Percentiles rank a stretch among this genome's conserved stretches.
Conservation (phyloP, 257 asterid genomes). For the Eustoma russellianum region DNA sequence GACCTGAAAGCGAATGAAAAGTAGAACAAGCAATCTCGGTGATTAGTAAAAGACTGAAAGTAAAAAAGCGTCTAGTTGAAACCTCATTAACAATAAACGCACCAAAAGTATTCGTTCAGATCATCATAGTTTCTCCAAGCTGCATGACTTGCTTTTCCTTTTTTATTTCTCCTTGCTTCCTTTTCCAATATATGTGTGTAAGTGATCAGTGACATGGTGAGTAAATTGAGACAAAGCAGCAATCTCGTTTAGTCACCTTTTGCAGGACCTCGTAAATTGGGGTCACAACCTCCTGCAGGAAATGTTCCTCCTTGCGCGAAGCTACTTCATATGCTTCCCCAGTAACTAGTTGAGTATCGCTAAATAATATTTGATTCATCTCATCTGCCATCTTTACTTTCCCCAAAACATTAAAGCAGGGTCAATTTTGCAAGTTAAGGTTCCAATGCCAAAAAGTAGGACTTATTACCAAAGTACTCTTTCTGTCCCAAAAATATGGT, state of each 20-base stretch:
- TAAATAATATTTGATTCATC: constrained; percentile 50
- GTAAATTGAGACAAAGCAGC: neutral
- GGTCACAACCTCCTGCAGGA: constrained; percentile 72
- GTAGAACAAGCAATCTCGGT: constrained; percentile 1
- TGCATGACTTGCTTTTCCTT: constrained; percentile 91
- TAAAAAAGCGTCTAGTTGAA: neutral
- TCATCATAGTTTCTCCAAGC: constrained; percentile 98
- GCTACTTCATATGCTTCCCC: constrained; percentile 52
- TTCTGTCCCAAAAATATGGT: too few species aligned
- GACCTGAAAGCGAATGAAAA: constrained; percentile 47
- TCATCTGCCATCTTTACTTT: constrained; percentile 73
- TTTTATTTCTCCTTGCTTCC: constrained; percentile 86
- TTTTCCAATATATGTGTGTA: constrained; percentile 38
- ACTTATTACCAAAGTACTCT: too few species aligned
- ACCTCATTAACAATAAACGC: constrained; percentile 20
- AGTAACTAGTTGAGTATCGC: constrained; percentile 53
- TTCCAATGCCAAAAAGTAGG: neutral
- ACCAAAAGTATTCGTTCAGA: constrained; percentile 96
- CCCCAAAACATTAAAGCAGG: constrained; percentile 5
- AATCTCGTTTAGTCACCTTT: constrained; percentile 38
- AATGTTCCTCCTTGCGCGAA: constrained; percentile 63
- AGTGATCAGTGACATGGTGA: neutral
- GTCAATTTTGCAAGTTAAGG: neutral
- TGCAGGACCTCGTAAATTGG: constrained; percentile 79
- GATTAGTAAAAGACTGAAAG: constrained; percentile 2